Evolutionary conservation across 371 early-diverging fungal species (phyloP), one percentile per base, ranked within the genome.

Genomic region (Syncephalastrum monosporum): DNA sequence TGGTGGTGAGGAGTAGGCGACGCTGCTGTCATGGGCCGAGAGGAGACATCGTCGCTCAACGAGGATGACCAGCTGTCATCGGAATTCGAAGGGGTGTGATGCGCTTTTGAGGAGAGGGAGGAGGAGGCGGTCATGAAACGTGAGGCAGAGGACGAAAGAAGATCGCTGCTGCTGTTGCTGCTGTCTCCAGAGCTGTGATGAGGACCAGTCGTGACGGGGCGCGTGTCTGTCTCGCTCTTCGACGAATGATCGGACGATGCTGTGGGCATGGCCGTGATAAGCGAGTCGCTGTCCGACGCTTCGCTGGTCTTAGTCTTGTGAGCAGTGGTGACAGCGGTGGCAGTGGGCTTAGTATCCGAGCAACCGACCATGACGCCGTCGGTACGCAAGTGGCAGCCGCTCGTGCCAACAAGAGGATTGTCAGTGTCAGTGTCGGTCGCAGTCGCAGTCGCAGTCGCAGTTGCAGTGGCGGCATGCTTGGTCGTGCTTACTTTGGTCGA

Each of bases 1-100:
- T 33, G 38, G 8, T 12, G 7, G 10, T 33, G 38, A 10, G 8
- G 38, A 0, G 8, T 10, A 33, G 10, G 2, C 10, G 10, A 8
- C 38, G 38, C 10, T 33, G 38, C 38, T 2, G 38, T 33, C 38
- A 33, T 33, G 7, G 38, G 38, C 38, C 38, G 38, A 33, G 38
- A 33, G 8, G 38, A 33, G 10, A 16, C 13, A 12, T 25, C 42
- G 15, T 25, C 42, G 15, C 47, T 42, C 8, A 42, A 50, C 8
- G 60, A 53, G 10, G 60, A 46, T n/a, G 50, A 42, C 50, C 57
- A 50, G 8, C 29, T 42, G 23, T 29, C 25, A 15, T 27, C 53
- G 21, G 45, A 27, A 3, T 47, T 10, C 38, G 38, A 33, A 10
- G 10, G 8, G 8, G 10, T 33, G 12, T 33, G 38, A 10, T 33